Evolutionary conservation across 257 asterid genomes (phyloP).

Genomic region (Solanum rostratum): DNA sequence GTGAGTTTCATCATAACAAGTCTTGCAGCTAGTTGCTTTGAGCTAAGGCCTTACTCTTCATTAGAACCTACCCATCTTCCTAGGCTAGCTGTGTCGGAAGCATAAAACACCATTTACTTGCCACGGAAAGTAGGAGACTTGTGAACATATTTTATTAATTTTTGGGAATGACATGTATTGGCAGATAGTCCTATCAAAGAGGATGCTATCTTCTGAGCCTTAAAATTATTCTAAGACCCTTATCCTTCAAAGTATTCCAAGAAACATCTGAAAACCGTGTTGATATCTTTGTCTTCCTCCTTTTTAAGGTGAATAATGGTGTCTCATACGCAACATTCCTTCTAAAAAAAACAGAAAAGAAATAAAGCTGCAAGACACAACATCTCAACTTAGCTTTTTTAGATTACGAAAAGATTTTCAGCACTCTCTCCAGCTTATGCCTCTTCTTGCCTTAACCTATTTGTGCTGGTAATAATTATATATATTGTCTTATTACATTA

Average conservation of each 20-base stretch:
- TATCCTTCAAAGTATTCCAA: neutral
- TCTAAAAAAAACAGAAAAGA: neutral
- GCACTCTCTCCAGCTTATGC: neutral
- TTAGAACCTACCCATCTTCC: neutral
- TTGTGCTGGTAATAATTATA: neutral
- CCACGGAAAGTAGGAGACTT: neutral
- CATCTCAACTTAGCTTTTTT: neutral
- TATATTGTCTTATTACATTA: neutral
- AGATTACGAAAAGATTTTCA: neutral
- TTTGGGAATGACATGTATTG: neutral
- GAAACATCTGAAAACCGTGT: neutral
- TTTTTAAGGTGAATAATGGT: neutral
- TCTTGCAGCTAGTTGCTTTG: neutral
- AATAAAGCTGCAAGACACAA: neutral
- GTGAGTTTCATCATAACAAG: neutral
- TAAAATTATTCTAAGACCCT: neutral
- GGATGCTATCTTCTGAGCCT: neutral
- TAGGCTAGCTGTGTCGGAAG: neutral
- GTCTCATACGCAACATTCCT: neutral
- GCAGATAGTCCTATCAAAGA: neutral
- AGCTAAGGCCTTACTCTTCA: neutral
- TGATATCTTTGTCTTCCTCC: neutral
- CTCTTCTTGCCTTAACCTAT: neutral
- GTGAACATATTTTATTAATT: neutral
- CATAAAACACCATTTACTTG: neutral